Conservation (phyloP, 2,329 filamentous ascomycete genomes). For the Arthroderma sp. region DNA sequence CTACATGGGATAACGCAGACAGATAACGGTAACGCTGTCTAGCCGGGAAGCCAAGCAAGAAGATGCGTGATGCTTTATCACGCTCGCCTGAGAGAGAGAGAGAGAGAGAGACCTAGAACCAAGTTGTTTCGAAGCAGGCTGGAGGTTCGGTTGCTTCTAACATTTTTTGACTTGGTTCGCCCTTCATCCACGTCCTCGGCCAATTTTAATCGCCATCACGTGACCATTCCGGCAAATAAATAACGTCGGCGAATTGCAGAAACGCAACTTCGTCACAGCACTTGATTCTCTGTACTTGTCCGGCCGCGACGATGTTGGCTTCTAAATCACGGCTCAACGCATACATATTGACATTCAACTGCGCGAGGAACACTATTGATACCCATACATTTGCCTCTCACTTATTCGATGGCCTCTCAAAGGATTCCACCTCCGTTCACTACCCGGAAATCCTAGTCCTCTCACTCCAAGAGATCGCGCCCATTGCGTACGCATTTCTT, state of each 20-base stretch:
- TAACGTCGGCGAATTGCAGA: not conserved
- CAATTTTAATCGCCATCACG: not conserved
- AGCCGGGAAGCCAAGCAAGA: not conserved
- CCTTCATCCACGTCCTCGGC: not conserved
- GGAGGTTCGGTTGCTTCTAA: not conserved
- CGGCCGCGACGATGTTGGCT: not conserved
- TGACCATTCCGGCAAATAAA: not conserved
- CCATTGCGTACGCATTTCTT: conserved; percentile 71
- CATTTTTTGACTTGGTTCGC: too few species aligned
- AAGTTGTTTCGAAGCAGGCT: not conserved
- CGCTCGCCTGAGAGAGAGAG: not conserved
- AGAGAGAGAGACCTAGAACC: not conserved
- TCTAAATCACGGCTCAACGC: not conserved
- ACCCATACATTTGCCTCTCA: conserved; percentile 58
- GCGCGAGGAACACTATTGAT: conserved; percentile 43
- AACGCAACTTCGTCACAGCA: not conserved
- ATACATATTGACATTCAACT: conserved; percentile 4
- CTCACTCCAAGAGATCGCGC: conserved; percentile 76
- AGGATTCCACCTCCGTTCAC: conserved; percentile 40
- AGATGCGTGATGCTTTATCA: not conserved
- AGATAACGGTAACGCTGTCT: too few species aligned
- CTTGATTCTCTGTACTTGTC: not conserved
- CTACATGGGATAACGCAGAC: too few species aligned
- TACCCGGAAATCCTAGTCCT: conserved; percentile 57
- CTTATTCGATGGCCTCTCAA: conserved; percentile 49